Evolutionary conservation across 805 yeast genomes (phyloP), one percentile per base, ranked within the genome.

Genomic region (Ogataea nakhonphanomensis): DNA sequence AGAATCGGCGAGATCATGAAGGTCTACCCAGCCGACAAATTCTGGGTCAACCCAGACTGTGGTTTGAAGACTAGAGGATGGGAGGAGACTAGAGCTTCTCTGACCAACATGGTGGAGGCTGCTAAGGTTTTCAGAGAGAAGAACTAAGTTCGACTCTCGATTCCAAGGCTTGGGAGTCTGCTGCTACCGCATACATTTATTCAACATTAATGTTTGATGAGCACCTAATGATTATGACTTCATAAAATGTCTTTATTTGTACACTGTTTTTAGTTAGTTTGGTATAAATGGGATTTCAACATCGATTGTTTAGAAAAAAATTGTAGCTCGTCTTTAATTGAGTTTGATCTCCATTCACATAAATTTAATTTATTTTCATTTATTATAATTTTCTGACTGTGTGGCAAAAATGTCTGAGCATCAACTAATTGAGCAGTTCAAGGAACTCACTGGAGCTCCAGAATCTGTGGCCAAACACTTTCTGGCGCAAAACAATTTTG

Each of bases 21-120:
- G 78, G 93, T 86, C 48, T 91, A 91, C 79, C 97, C 97, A 69
- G 95, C 93, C 66, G 87, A 86, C 71, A 91, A 90, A 73, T 86
- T 93, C 81, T 93, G 99, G 99, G 95, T 93, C 67, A 93, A 93
- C 95, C 99, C 99, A 65, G 99, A 93, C 78, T 93, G 99, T 82
- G 99, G 99, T 81, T 82, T 93, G 72, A 93, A 93, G 86, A 93
- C 99, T 70, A 90, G 99, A 84, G 96, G 95, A 61, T 93, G 99
- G 99, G 88, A 85, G 60, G 99, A 93, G 81, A 87, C 91, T 61
- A 88, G 74, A 67, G 89, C 82, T 65, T 88, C 95, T 63, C 83
- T 93, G 73, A 86, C 95, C 70, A 86, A 93, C 76, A 93, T 93
- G 99, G 98, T 93, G 68, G 93, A 85, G 57, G 98, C 99, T 65